phyloP scores from a whole-genome alignment of 2,329 filamentous ascomycete species.

The Ampelomyces quisqualis region DNA sequence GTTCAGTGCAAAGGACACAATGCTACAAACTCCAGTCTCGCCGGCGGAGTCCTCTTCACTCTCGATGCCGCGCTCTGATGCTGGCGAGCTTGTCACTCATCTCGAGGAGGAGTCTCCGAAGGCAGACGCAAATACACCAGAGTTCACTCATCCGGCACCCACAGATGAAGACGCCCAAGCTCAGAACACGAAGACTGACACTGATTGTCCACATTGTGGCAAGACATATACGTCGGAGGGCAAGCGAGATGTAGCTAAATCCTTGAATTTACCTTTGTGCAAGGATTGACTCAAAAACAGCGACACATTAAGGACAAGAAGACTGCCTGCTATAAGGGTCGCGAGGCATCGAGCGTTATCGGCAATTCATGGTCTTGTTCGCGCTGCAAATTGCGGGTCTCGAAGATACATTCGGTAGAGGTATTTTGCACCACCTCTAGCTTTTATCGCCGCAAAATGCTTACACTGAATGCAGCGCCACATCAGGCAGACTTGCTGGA shows the following conservation, averaged over 20 bases:
- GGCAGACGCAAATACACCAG: too few species aligned
- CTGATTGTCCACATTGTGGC: slow-evolving; percentile 3
- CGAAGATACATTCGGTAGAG: slow-evolving; percentile 5
- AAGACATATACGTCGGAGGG: slow-evolving; percentile 1
- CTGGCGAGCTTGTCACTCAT: too few species aligned
- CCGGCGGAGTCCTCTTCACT: too few species aligned
- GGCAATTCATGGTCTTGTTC: slow-evolving; percentile 11
- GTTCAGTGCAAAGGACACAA: too few species aligned
- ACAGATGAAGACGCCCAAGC: not conserved
- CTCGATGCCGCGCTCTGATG: too few species aligned
- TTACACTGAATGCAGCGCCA: slow-evolving; percentile 8
- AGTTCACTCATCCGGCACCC: too few species aligned
- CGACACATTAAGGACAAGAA: slow-evolving; percentile 3
- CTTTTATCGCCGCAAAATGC: not conserved
- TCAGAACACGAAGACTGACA: not conserved
- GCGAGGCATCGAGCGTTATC: not conserved
- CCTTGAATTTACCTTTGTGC: too few species aligned
- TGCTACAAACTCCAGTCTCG: too few species aligned
- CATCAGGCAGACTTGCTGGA: slow-evolving; percentile 13
- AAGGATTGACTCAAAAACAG: slow-evolving; percentile 2
- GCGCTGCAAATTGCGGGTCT: slow-evolving; percentile 7
- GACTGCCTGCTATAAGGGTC: slow-evolving; percentile 1
- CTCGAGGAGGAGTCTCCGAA: too few species aligned
- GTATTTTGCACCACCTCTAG: not conserved
- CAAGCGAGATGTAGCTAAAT: slow-evolving; percentile 2